A percentile compares a stretch with the other conserved stretches of the same genome.
phyloP scores from a whole-genome alignment of 1,284 basidiomycete species.

The Microbotryum silenes-acaulis region DNA sequence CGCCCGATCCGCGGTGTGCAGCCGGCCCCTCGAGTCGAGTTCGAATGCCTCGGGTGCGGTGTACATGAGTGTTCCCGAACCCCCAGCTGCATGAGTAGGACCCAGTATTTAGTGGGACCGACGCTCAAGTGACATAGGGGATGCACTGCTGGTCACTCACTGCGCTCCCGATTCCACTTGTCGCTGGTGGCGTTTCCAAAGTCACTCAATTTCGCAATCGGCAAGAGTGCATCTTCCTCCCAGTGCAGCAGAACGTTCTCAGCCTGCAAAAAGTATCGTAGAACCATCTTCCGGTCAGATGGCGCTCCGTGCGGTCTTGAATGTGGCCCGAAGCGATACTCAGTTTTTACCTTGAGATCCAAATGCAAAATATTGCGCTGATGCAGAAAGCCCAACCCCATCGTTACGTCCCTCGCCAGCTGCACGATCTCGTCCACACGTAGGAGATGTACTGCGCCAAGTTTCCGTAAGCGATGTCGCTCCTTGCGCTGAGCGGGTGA shows the following conservation, averaged over 20 bases:
- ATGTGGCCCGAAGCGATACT: not conserved
- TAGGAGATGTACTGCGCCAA: slow-evolving; percentile 30
- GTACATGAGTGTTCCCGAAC: slow-evolving; percentile 34
- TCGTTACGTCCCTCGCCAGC: slow-evolving; percentile 28
- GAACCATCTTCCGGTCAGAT: not conserved
- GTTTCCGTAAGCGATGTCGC: not conserved
- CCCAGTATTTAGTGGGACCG: not conserved
- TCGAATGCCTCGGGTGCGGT: slow-evolving; percentile 31
- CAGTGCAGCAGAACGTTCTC: slow-evolving; percentile 36
- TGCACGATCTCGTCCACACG: slow-evolving; percentile 31
- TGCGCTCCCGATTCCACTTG: slow-evolving; percentile 16
- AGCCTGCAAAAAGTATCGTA: slow-evolving; percentile 11
- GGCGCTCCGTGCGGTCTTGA: not conserved
- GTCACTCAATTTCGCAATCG: slow-evolving; percentile 32
- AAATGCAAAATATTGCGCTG: slow-evolving; percentile 33
- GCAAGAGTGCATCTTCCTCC: slow-evolving; percentile 29
- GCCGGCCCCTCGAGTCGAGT: slow-evolving; percentile 9
- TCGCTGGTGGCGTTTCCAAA: slow-evolving; percentile 31
- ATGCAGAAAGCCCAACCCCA: slow-evolving; percentile 33
- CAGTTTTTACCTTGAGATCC: slow-evolving; percentile 31
- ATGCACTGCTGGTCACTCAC: slow-evolving; percentile 3
- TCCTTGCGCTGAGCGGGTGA: not conserved
- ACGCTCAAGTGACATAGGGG: not conserved
- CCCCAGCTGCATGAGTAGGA: slow-evolving; percentile 11
- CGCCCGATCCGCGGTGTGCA: slow-evolving; percentile 17